Percentiles rank a stretch among this genome's conserved stretches.
These are phyloP conservation scores for Penicillium sp. DNA, from an alignment of 2,329 filamentous ascomycete genomes.

Conservation along the genomic window DNA sequence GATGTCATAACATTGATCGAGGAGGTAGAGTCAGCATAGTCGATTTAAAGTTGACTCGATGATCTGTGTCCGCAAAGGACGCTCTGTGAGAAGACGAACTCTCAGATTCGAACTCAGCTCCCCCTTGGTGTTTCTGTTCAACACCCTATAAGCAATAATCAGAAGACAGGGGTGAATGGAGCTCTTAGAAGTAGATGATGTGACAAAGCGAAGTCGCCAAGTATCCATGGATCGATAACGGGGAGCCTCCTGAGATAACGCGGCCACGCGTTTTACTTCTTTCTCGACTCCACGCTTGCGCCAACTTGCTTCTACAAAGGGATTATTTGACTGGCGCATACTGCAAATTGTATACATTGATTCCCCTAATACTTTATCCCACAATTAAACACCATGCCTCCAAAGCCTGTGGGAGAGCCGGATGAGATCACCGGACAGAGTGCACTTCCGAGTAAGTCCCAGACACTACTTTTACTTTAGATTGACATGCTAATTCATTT, in stretches of 20 bases:
- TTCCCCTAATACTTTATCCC: background rate
- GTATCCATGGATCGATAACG: constrained; percentile 29
- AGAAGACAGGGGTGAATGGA: constrained; percentile 6
- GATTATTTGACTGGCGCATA: background rate
- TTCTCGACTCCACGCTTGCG: constrained; percentile 14
- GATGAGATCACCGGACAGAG: constrained; percentile 83
- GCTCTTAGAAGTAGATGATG: constrained; percentile 8
- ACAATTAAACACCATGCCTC: constrained; percentile 64
- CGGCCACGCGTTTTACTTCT: constrained; percentile 24
- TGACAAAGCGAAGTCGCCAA: constrained; percentile 21
- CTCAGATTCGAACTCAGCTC: background rate
- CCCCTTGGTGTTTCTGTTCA: background rate
- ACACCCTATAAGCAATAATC: background rate
- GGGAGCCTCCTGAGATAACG: constrained; percentile 27
- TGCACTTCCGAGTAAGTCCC: constrained; percentile 72
- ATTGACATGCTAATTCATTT: constrained; percentile 7
- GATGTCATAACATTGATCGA: constrained; percentile 43
- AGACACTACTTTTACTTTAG: background rate
- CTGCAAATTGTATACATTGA: background rate
- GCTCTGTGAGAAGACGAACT: background rate
- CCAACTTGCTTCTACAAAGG: constrained; percentile 1
- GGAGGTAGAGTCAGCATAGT: constrained; percentile 29
- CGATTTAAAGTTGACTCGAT: constrained; percentile 16
- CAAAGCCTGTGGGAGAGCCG: constrained; percentile 81
- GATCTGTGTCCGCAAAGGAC: constrained; percentile 13